Percentiles rank a stretch among this genome's conserved stretches.
phyloP scores from a whole-genome alignment of 495 filamentous ascomycete species.

The Aeminium ludgeri region DNA sequence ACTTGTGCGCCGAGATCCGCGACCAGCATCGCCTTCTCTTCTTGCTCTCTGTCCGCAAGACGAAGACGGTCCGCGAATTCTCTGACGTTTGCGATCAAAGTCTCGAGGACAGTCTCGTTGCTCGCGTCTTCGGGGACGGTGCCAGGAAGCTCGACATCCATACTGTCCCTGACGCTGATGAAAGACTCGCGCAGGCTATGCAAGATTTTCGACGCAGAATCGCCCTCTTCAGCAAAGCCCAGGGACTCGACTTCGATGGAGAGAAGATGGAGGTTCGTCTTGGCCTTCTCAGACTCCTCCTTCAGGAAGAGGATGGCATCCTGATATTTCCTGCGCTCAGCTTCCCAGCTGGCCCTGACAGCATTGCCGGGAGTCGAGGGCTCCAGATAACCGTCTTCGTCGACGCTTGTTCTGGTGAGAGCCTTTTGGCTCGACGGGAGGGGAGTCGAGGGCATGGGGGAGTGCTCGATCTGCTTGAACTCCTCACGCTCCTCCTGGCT shows the following conservation, averaged over 20 bases:
- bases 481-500: conserved; percentile 18
- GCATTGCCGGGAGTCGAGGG: background rate
- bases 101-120: conserved; percentile 18
- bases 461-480: too few species aligned
- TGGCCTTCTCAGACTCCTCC: conserved; percentile 12
- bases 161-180: conserved; percentile 13
- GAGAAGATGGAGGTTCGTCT: conserved; percentile 16
- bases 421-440: conserved; percentile 3
- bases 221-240: conserved; percentile 13
- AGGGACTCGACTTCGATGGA: conserved; percentile 21
- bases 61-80: conserved; percentile 14
- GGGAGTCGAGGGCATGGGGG: conserved; percentile 9
- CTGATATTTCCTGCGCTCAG: conserved; percentile 18
- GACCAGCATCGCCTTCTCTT: conserved; percentile 11
- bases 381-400: background rate
- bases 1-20: conserved; percentile 8
- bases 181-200: conserved; percentile 20
- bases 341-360: conserved; percentile 10
- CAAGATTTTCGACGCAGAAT: conserved; percentile 14
- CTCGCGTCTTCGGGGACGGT: conserved; percentile 9
- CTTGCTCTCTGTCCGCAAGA: conserved; percentile 11
- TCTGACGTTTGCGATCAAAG: conserved; percentile 16
- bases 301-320: conserved; percentile 14
- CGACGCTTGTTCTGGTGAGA: background rate
- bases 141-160: conserved; percentile 21